Percentiles rank a stretch among this genome's conserved stretches.
These are phyloP conservation scores for Colletotrichum camelliae DNA, from an alignment of 2,329 filamentous ascomycete genomes.

Conservation along the genomic window DNA sequence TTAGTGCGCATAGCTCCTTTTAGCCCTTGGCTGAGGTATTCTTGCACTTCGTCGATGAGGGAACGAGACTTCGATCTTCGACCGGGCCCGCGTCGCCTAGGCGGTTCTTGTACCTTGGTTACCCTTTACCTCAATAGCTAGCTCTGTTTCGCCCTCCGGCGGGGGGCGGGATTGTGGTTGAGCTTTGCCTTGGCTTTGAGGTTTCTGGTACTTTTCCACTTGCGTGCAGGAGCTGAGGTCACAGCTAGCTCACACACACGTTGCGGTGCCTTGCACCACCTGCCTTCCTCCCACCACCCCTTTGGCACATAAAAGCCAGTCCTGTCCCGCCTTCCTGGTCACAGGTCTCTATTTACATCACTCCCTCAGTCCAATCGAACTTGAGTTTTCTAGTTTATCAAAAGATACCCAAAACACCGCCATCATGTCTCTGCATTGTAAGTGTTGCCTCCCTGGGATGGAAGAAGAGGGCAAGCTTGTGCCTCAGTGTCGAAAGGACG, in stretches of 20 bases:
- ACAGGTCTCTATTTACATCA: not conserved
- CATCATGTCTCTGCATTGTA: slow-evolving; percentile 67
- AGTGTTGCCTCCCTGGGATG: slow-evolving; percentile 29
- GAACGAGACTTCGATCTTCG: slow-evolving; percentile 20
- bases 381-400: not conserved
- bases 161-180: not conserved
- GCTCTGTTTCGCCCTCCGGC: slow-evolving; percentile 11
- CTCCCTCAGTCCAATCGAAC: slow-evolving; percentile 5
- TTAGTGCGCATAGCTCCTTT: not conserved
- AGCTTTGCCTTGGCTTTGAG: not conserved
- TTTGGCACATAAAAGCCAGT: slow-evolving; percentile 19
- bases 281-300: not conserved
- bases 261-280: not conserved
- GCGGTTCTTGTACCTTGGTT: not conserved
- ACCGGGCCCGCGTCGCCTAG: not conserved
- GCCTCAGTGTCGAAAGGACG: not conserved
- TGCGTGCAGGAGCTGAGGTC: slow-evolving; percentile 19
- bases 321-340: slow-evolving; percentile 1
- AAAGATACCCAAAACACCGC: slow-evolving; percentile 21
- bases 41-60: slow-evolving; percentile 2
- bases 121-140: not conserved
- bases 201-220: not conserved
- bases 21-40: not conserved
- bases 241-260: slow-evolving; percentile 11
- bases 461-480: not conserved